A percentile compares a stretch with the other conserved stretches of the same genome.
Evolutionary conservation across 1,284 basidiomycete species (phyloP).

Genomic region (Neolentinus lepideus): DNA sequence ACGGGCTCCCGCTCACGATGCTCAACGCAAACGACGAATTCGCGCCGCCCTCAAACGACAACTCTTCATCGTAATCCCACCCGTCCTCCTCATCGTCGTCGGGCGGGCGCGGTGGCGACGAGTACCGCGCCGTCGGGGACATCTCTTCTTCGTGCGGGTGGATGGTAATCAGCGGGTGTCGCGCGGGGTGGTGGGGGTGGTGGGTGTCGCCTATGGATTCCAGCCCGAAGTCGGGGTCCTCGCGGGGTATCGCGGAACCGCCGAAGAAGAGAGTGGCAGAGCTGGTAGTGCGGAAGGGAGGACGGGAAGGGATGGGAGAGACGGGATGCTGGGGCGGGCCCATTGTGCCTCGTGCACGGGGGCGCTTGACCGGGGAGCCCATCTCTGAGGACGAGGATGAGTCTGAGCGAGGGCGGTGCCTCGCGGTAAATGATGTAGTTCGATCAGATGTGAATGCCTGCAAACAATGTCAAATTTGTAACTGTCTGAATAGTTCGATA

Average conservation of each 20-base stretch:
- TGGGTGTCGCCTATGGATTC: not conserved
- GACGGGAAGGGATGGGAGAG: constrained; percentile 20
- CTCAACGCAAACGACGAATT: constrained; percentile 49
- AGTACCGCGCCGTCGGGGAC: not conserved
- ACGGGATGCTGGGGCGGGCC: constrained; percentile 7
- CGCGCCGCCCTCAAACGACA: constrained; percentile 17
- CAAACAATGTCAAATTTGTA: constrained; percentile 19
- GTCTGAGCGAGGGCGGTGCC: constrained; percentile 15
- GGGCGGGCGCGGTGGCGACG: constrained; percentile 7
- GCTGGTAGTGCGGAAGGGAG: constrained; percentile 22
- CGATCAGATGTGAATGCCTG: constrained; percentile 10
- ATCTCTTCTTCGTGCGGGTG: not conserved
- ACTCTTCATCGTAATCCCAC: constrained; percentile 9
- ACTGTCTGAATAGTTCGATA: constrained; percentile 8
- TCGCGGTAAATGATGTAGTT: constrained; percentile 8
- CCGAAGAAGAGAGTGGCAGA: constrained; percentile 72
- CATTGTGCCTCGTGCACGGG: constrained; percentile 10
- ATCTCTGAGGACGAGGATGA: constrained; percentile 17
- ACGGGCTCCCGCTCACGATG: constrained; percentile 48
- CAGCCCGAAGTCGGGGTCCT: not conserved
- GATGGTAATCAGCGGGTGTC: not conserved
- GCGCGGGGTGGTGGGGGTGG: not conserved
- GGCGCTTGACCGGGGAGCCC: constrained; percentile 20
- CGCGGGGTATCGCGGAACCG: constrained; percentile 3
- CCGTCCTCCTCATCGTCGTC: constrained; percentile 9